Evolutionary conservation across 805 yeast genomes (phyloP), one percentile per base, ranked within the genome.

Genomic region (Zygotorulaspora sp.): DNA sequence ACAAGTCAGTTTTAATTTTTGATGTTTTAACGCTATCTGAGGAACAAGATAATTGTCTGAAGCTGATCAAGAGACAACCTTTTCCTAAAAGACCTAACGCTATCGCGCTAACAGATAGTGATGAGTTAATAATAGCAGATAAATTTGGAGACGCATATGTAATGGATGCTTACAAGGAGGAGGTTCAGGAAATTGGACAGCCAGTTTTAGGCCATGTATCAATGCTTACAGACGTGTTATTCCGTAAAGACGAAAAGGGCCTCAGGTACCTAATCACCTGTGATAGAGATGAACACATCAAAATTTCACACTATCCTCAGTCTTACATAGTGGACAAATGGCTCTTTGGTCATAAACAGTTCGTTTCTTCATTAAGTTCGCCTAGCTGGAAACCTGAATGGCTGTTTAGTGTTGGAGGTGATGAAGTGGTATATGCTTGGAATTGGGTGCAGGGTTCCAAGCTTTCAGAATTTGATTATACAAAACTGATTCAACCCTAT

Each of bases 171-270:
- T 65, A 64, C 10, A 50, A 59, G 3, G 62, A 52, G 1, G 51
- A 71, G 1, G 58, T 65, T 2, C 50, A 53, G n/a, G 50, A 52
- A 20, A 59, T 53, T 26, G 70, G 71, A 3, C 75, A 72, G 31
- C 97, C 97, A 2, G 70, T 90, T 5, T 65, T 90, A 37, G 99
- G 99, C 6, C 99, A 92, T 62, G 97, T 92, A 4, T 89, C 97
- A 2, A 87, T 92, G 96, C 72, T 92, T 44, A 83, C 95, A n/a
- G 87, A 80, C 45, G 72, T 89, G 2, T 37, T 47, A n/a, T 35
- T 51, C 32, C 40, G 44, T 2, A 40, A 34, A 18, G 52, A 50
- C 34, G 19, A 50, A 1, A 30, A 46, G 0, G 73, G 70, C 6
- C 72, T 74, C 42, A 38, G 60, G 30, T 82, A 63, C 43, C 58